Conservation (phyloP, 2,329 filamentous ascomycete species). For the Verticillium tricorpus region DNA sequence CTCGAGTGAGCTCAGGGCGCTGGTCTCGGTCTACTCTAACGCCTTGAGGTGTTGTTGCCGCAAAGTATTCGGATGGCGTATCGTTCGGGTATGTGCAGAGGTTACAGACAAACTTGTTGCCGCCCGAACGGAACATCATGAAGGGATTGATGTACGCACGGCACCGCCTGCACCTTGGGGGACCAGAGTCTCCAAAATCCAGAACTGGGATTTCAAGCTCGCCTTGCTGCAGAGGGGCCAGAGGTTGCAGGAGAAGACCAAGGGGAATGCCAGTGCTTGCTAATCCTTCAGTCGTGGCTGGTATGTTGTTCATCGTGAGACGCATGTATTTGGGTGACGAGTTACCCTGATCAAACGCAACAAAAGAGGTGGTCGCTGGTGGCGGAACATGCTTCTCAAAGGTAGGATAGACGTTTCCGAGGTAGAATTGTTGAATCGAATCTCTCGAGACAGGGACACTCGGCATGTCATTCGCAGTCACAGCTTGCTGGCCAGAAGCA, state of each 20-base stretch:
- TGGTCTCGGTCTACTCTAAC: constrained; percentile 83
- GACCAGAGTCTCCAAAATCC: constrained; percentile 88
- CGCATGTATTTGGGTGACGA: constrained; percentile 91
- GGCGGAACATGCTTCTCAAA: constrained; percentile 93
- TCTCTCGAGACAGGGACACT: constrained; percentile 87
- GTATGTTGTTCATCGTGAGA: constrained; percentile 90
- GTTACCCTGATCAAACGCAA: constrained; percentile 95
- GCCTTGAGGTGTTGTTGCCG: constrained; percentile 81
- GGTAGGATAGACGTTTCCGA: constrained; percentile 85
- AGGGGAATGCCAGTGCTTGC: constrained; percentile 77
- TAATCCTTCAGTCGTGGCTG: constrained; percentile 74
- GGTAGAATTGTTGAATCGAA: constrained; percentile 74
- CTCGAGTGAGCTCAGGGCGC: constrained; percentile 81
- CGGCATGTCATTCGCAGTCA: constrained; percentile 89
- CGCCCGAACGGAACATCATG: constrained; percentile 92
- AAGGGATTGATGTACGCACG: constrained; percentile 98
- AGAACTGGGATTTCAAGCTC: constrained; percentile 86
- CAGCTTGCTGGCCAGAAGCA: constrained; percentile 64
- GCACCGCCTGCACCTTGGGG: constrained; percentile 87
- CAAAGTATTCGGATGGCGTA: constrained; percentile 86
- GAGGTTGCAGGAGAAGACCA: constrained; percentile 81
- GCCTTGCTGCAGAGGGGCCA: constrained; percentile 77
- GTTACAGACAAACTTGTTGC: constrained; percentile 97
- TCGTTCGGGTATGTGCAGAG: constrained; percentile 98
- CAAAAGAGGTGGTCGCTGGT: constrained; percentile 80